phyloP scores from a whole-genome alignment of 2,329 filamentous ascomycete genomes.

The Sporothrix curviconia region DNA sequence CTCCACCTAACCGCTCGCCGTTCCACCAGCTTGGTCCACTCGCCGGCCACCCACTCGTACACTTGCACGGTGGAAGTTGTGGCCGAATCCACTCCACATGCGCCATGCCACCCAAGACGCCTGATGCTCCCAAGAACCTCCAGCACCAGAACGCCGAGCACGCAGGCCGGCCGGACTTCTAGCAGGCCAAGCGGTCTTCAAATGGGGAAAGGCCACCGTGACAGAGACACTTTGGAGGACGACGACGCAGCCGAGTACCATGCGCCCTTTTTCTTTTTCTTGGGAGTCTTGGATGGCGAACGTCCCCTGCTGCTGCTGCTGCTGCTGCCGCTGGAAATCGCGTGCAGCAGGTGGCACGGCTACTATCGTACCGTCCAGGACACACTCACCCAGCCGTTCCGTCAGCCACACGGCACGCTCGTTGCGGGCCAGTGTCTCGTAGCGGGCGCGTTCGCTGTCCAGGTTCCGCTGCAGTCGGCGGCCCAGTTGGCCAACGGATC shows the following conservation, averaged over 20 bases:
- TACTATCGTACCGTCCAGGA: conserved; percentile 57
- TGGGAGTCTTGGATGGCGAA: neutral
- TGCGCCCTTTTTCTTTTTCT: conserved; percentile 19
- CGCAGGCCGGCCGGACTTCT: conserved; percentile 59
- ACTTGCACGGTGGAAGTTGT: conserved; percentile 25
- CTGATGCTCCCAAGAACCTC: conserved; percentile 68
- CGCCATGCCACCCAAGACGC: conserved; percentile 65
- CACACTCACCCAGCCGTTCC: conserved; percentile 58
- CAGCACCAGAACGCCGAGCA: conserved; percentile 58
- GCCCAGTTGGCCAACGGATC: conserved; percentile 78
- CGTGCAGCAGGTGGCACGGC: conserved; percentile 29
- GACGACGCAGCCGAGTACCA: conserved; percentile 13
- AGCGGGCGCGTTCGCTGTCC: conserved; percentile 64
- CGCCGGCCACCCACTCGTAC: conserved; percentile 24
- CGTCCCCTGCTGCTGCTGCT: too few relatives aligned
- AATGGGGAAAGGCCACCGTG: conserved; percentile 34
- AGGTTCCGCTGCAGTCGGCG: conserved; percentile 71
- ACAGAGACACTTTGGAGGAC: neutral
- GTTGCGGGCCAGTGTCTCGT: conserved; percentile 53
- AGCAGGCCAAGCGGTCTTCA: conserved; percentile 75
- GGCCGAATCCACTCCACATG: conserved; percentile 49
- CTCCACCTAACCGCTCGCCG: conserved; percentile 20
- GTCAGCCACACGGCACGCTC: conserved; percentile 65
- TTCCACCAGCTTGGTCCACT: conserved; percentile 28
- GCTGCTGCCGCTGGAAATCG: conserved; percentile 5